These are phyloP conservation scores for Fraxinus paxiana DNA, from an alignment of 305 asterid species.

Conservation along the genomic window DNA sequence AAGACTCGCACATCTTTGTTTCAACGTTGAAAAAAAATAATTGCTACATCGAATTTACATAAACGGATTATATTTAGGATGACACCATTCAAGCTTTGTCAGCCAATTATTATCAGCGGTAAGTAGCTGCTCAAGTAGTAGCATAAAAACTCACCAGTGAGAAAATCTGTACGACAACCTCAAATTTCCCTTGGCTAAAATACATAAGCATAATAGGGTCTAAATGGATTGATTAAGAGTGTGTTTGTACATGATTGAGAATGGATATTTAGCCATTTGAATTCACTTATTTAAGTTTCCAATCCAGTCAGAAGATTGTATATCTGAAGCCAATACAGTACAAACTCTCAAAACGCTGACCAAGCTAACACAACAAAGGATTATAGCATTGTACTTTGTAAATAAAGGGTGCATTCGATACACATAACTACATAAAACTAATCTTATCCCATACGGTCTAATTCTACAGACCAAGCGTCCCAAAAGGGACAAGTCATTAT, in stretches of 20 bases:
- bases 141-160: neutral
- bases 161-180: neutral
- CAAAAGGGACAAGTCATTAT: neutral
- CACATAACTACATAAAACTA: neutral
- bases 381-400: neutral
- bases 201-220: neutral
- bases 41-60: neutral
- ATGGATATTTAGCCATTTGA: neutral
- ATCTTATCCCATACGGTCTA: neutral
- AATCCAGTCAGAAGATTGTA: neutral
- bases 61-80: neutral
- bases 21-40: neutral
- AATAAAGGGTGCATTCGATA: neutral
- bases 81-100: neutral
- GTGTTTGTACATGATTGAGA: neutral
- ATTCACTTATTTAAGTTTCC: neutral
- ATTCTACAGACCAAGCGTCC: neutral
- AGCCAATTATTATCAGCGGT: neutral
- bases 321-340: neutral
- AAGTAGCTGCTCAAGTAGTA: neutral
- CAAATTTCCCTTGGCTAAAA: neutral
- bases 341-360: neutral
- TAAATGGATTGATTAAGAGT: neutral
- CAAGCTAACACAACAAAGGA: neutral
- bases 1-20: neutral